Percentiles rank a stretch among this genome's conserved stretches.
Conservation (phyloP, 805 yeast species). For the Cyberlindnera samutprakarnensis region DNA sequence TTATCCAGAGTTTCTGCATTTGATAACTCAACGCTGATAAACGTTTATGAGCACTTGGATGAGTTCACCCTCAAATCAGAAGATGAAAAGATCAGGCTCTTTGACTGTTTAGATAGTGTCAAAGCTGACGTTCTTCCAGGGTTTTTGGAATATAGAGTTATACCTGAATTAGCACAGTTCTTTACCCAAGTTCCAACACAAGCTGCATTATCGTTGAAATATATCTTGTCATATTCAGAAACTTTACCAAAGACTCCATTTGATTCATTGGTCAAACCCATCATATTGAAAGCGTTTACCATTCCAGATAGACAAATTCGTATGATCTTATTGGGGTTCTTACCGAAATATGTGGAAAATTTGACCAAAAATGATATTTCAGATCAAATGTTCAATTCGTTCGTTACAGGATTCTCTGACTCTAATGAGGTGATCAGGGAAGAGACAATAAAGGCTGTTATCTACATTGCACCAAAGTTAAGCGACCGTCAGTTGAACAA, state of each 20-base stretch:
- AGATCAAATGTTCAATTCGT: constrained; percentile 56
- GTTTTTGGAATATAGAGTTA: constrained; percentile 47
- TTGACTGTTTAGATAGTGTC: constrained; percentile 29
- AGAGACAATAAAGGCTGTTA: constrained; percentile 64
- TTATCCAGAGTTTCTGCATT: constrained; percentile 19
- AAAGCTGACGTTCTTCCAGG: constrained; percentile 38
- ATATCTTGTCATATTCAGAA: constrained; percentile 25
- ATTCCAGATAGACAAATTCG: constrained; percentile 74
- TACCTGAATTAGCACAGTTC: constrained; percentile 62
- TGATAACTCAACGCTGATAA: constrained; percentile 39
- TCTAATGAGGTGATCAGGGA: constrained; percentile 75
- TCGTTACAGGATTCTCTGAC: constrained; percentile 81
- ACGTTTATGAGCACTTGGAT: constrained; percentile 43
- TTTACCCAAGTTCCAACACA: constrained; percentile 25
- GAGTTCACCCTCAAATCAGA: constrained; percentile 47
- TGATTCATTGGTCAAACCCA: constrained; percentile 43
- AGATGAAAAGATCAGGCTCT: constrained; percentile 43
- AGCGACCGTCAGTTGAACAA: constrained; percentile 79
- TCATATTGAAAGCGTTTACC: constrained; percentile 54
- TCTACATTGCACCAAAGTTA: constrained; percentile 51
- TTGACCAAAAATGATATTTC: constrained; percentile 57
- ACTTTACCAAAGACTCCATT: constrained; percentile 30
- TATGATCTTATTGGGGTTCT: constrained; percentile 54
- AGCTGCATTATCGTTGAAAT: constrained; percentile 21
- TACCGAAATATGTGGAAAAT: constrained; percentile 45